These are phyloP conservation scores for Pythium brachiatum DNA, from an alignment of 352 stramenopile species.

Conservation along the genomic window DNA sequence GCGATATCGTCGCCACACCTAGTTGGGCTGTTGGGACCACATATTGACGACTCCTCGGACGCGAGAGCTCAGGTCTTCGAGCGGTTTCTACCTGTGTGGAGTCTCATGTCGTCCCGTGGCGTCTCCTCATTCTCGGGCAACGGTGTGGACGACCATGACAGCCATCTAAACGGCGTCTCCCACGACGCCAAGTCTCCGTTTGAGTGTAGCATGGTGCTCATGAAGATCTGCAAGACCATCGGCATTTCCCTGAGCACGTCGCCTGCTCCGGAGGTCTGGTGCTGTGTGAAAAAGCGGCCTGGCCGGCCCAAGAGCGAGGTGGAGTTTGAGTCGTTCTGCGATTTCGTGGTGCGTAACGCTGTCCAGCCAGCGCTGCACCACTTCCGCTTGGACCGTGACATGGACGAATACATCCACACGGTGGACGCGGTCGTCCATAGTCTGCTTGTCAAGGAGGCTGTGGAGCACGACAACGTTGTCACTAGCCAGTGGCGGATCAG, in stretches of 20 bases:
- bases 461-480: neutral
- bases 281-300: neutral
- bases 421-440: conserved; percentile 44
- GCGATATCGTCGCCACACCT: neutral
- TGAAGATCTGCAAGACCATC: conserved; percentile 53
- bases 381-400: conserved; percentile 40
- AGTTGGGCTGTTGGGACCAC: conserved; percentile 31
- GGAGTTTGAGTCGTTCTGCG: conserved; percentile 49
- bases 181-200: conserved; percentile 34
- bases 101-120: conserved; percentile 31
- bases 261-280: conserved; percentile 12
- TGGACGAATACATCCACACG: conserved; percentile 40
- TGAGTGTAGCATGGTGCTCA: conserved; percentile 55
- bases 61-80: conserved; percentile 32
- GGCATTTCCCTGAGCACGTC: conserved; percentile 37
- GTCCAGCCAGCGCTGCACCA: conserved; percentile 54
- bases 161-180: neutral
- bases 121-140: neutral
- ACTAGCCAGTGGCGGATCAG: conserved; percentile 26
- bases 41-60: conserved; percentile 32
- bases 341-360: conserved; percentile 38
- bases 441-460: conserved; percentile 22
- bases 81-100: conserved; percentile 42
- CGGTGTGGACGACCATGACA: neutral
- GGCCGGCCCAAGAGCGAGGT: conserved; percentile 26